phyloP scores from a whole-genome alignment of 106 monocot species.

The Acorus gramineus region DNA sequence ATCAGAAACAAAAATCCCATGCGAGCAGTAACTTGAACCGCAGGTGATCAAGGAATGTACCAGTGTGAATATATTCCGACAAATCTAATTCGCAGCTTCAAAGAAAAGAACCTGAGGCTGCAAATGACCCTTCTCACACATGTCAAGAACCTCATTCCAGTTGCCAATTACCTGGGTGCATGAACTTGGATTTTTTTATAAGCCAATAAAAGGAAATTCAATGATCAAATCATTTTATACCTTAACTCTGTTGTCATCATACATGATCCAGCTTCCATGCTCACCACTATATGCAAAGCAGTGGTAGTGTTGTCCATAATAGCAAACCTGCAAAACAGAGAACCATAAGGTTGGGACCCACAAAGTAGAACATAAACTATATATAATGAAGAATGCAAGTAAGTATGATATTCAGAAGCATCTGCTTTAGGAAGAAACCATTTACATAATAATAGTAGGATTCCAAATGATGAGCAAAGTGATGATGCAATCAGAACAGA shows the following conservation, averaged over 20 bases:
- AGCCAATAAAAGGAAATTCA: no score
- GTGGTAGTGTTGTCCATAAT: conserved; percentile 88
- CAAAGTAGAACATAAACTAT: background rate
- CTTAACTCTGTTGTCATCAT: conserved; percentile 83
- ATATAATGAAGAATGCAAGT: background rate
- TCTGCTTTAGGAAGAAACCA: no score
- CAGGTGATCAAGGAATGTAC: no score
- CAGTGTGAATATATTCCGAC: background rate
- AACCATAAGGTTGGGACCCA: background rate
- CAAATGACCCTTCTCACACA: conserved; percentile 70
- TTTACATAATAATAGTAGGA: no score
- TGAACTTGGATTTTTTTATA: background rate
- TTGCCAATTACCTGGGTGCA: conserved; percentile 51
- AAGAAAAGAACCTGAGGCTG: conserved; percentile 88
- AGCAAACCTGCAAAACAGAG: conserved; percentile 55
- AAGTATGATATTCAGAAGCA: background rate
- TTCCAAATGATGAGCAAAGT: no score
- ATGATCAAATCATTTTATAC: conserved; percentile 15
- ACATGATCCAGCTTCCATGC: conserved; percentile 64
- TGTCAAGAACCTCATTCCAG: conserved; percentile 57
- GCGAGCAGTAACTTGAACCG: no score
- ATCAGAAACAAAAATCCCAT: no score
- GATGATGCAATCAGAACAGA: no score
- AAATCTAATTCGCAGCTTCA: conserved; percentile 38
- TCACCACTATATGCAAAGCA: conserved; percentile 63